A percentile compares a stretch with the other conserved stretches of the same genome.
These are phyloP conservation scores for Cytospora piceae DNA, from an alignment of 2,329 filamentous ascomycete species.

Conservation along the genomic window DNA sequence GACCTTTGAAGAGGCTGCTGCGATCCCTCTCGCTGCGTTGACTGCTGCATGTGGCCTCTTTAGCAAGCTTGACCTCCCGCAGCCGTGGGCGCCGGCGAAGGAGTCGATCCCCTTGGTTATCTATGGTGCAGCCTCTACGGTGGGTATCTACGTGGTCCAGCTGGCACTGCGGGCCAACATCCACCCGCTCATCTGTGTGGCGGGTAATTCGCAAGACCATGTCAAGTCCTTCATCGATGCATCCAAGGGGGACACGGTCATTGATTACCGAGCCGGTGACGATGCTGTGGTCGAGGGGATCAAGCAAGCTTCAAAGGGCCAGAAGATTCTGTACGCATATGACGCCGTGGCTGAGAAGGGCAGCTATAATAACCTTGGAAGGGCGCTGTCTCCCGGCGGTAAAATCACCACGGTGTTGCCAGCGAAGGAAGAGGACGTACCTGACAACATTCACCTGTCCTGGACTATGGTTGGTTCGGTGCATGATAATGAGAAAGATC, in stretches of 20 bases:
- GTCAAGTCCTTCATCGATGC: conserved; percentile 57
- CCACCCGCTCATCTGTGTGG: conserved; percentile 64
- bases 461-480: conserved; percentile 38
- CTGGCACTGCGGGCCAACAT: conserved; percentile 58
- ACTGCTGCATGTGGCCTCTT: conserved; percentile 48
- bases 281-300: conserved; percentile 53
- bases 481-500: conserved; percentile 40
- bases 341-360: conserved; percentile 62
- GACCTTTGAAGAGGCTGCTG: conserved; percentile 47
- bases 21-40: conserved; percentile 49
- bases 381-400: conserved; percentile 46
- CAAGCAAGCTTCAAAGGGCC: conserved; percentile 46
- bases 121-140: conserved; percentile 59
- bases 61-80: conserved; percentile 42
- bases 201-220: conserved; percentile 54
- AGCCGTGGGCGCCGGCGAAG: conserved; percentile 39
- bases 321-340: conserved; percentile 54
- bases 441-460: conserved; percentile 32
- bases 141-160: conserved; percentile 63
- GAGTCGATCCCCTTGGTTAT: conserved; percentile 46
- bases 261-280: conserved; percentile 64
- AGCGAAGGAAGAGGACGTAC: conserved; percentile 36
- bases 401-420: conserved; percentile 46
- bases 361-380: conserved; percentile 48
- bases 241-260: conserved; percentile 57